Evolutionary conservation across 176 grass and related monocot species (phyloP), one percentile per base, ranked within the genome.

Genomic region (Oryza glaberrima): DNA sequence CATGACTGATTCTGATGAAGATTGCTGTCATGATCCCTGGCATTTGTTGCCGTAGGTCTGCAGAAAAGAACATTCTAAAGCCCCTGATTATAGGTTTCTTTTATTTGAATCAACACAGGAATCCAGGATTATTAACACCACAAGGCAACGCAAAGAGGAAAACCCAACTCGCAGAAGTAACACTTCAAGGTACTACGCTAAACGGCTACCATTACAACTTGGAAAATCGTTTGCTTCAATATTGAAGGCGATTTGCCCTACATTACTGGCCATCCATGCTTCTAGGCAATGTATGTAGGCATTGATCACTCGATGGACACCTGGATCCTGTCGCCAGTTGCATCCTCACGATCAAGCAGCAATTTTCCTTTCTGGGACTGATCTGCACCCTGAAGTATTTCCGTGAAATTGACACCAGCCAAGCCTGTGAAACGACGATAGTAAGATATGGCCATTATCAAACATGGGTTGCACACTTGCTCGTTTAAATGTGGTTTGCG

Each of bases 381-480:
- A 15, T 52, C 80, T 26, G 88, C 85, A 47, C 88, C 82, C 58
- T 88, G 80, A 60, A 93, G 75, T 68, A 83, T 82, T 81, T 90
- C 88, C 58, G 83, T 90, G 52, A 90, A 69, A 83, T 90, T 83
- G 11, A 93, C 68, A 79, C 88, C 82, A 82, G 71, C 81, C 81
- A 93, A 80, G 17, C 90, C 93, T 95, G 84, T 48, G 20, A 77
- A 73, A 83, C 23, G 19, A 14, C 49, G 6, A 41, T 30, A 23
- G 19, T 19, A 34, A 49, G 48, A 10, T 25, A 10, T 25, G 44
- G 73, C 20, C 58, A 75, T 72, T 32, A 36, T 43, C 20, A 63
- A 80, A 49, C 71, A 75, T 0, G 14, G 47, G 45, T 67, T 30
- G 16, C 16, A 49, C 20, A 82, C 54, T 82, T 78, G 15, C 46